Conservation (phyloP, 2,329 filamentous ascomycete species). For the Paecilomyces fulvus region DNA sequence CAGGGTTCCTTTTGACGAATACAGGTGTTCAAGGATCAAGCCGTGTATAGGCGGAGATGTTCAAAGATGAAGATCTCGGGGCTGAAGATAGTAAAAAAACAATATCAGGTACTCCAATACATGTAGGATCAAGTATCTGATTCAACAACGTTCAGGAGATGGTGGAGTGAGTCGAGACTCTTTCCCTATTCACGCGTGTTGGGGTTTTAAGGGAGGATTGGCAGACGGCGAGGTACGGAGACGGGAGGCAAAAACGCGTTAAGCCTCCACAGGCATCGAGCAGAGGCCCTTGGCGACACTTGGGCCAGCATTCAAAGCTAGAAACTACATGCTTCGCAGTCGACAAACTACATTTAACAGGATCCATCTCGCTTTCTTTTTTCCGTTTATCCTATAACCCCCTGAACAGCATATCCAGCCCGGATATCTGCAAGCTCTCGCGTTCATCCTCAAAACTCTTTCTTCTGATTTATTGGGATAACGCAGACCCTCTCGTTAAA, state of each 20-base stretch:
- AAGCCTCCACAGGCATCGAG: conserved; percentile 2
- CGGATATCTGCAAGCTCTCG: not conserved
- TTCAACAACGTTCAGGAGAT: not conserved
- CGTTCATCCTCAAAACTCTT: not conserved
- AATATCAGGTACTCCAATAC: not conserved
- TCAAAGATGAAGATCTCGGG: not conserved
- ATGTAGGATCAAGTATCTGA: not conserved
- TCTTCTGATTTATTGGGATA: not conserved
- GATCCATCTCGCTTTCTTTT: not conserved
- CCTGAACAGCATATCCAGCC: not conserved
- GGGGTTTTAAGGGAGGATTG: conserved; percentile 2
- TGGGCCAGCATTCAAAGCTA: not conserved
- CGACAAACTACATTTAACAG: not conserved
- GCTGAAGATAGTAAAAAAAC: not conserved
- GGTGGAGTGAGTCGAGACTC: not conserved
- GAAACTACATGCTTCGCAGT: not conserved
- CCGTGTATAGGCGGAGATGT: not conserved
- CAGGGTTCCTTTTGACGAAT: not conserved
- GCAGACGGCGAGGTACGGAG: conserved; percentile 5
- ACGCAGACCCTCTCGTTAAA: not conserved
- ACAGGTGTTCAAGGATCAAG: not conserved
- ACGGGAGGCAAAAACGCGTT: conserved; percentile 9
- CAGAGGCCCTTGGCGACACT: not conserved
- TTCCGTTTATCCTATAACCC: not conserved
- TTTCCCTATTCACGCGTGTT: not conserved